phyloP scores from a whole-genome alignment of 208 protist genomes.

The Angomonas deanei region DNA sequence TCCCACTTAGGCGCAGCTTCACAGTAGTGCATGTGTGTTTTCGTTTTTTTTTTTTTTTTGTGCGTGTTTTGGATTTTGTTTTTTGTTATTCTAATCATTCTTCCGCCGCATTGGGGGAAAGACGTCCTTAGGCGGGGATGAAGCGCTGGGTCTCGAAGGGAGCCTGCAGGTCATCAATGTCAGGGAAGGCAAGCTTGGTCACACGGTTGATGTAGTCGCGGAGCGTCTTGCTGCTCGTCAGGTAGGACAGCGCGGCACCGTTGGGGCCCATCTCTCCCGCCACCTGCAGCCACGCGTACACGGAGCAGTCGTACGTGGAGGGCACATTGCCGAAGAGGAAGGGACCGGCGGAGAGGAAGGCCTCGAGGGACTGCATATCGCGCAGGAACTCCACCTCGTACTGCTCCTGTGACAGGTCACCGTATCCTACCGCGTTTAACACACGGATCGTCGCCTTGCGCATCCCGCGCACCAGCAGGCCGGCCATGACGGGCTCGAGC shows the following conservation, averaged over 20 bases:
- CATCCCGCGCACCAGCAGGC: slow-evolving; percentile 45
- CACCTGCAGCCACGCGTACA: slow-evolving; percentile 68
- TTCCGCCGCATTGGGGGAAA: no score
- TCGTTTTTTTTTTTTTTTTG: slow-evolving; percentile 1
- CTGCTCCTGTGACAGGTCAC: slow-evolving; percentile 30
- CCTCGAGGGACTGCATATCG: slow-evolving; percentile 54
- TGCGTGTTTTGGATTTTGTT: not conserved
- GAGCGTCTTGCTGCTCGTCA: slow-evolving; percentile 32
- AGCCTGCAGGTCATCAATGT: slow-evolving; percentile 37
- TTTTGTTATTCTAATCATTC: not conserved
- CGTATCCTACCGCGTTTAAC: slow-evolving; percentile 51
- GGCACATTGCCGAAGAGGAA: slow-evolving; percentile 51
- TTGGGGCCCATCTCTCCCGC: slow-evolving; percentile 38
- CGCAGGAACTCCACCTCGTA: slow-evolving; percentile 58
- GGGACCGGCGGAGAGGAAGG: slow-evolving; percentile 22
- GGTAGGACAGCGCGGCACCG: slow-evolving; percentile 32
- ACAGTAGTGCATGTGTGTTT: not conserved
- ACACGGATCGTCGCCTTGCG: slow-evolving; percentile 34
- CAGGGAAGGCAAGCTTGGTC: slow-evolving; percentile 44
- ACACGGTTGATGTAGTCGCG: slow-evolving; percentile 48
- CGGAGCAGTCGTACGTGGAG: slow-evolving; percentile 61
- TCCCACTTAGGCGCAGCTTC: not conserved
- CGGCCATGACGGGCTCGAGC: slow-evolving; percentile 32
- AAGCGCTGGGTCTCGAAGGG: slow-evolving; percentile 40
- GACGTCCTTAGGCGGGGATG: slow-evolving; percentile 32